Evolutionary conservation across 2,329 filamentous ascomycete species (phyloP).

Genomic region (Rutstroemia sp.): DNA sequence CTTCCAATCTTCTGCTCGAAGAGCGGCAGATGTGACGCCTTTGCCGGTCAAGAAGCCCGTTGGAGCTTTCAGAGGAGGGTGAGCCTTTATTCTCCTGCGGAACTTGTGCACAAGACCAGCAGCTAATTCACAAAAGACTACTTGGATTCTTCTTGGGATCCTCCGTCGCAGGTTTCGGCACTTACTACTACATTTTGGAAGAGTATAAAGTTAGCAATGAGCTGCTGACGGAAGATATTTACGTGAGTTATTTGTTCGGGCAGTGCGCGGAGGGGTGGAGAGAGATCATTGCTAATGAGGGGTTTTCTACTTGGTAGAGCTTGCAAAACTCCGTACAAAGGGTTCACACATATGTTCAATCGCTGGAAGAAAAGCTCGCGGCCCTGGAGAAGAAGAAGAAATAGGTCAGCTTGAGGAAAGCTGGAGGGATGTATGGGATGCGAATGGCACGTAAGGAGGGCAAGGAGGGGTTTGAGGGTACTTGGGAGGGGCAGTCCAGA

Average conservation of each 20-base stretch:
- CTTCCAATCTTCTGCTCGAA: constrained; percentile 33
- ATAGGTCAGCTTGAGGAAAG: constrained; percentile 10
- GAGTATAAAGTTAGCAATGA: constrained; percentile 94
- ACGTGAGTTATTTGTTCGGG: constrained; percentile 51
- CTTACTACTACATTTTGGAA: constrained; percentile 88
- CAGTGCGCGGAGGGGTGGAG: background rate
- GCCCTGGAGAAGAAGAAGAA: constrained; percentile 62
- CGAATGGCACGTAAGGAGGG: background rate
- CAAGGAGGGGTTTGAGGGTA: background rate
- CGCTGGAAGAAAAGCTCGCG: constrained; percentile 73
- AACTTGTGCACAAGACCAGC: too few relatives aligned
- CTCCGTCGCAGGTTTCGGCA: constrained; percentile 67
- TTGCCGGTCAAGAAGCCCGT: constrained; percentile 56
- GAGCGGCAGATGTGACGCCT: constrained; percentile 17
- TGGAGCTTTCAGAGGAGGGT: constrained; percentile 67
- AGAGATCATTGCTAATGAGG: background rate
- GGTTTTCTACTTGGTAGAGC: constrained; percentile 47
- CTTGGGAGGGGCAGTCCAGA: background rate
- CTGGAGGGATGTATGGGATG: background rate
- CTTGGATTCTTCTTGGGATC: constrained; percentile 89
- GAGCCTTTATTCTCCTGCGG: constrained; percentile 30
- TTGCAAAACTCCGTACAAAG: constrained; percentile 82
- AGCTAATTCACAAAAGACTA: constrained; percentile 45
- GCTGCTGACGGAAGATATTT: constrained; percentile 89
- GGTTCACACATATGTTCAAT: constrained; percentile 75